Conservation (phyloP, 2,329 filamentous ascomycete species). For the Blastomyces emzantsi region DNA sequence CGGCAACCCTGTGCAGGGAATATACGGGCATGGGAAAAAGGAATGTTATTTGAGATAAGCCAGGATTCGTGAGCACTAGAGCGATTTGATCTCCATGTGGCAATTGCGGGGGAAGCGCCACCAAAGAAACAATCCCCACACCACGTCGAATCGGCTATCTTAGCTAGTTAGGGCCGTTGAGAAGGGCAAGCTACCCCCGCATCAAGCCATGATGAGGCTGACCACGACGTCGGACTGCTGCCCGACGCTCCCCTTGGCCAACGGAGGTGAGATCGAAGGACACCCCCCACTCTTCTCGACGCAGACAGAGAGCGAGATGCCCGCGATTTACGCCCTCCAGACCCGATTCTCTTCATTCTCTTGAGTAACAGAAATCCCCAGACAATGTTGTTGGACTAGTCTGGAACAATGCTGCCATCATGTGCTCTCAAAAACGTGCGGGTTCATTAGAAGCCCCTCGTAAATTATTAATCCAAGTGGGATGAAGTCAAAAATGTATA, state of each 20-base stretch:
- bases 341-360: neutral
- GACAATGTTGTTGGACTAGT: neutral
- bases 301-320: neutral
- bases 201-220: neutral
- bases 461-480: conserved; percentile 1
- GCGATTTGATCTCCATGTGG: neutral
- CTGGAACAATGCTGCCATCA: neutral
- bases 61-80: neutral
- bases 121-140: neutral
- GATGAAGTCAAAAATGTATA: neutral
- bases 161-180: neutral
- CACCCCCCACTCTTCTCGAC: neutral
- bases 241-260: neutral
- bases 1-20: neutral
- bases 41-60: neutral
- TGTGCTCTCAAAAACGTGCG: neutral
- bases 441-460: neutral
- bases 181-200: neutral
- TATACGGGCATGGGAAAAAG: neutral
- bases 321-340: neutral
- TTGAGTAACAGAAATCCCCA: conserved; percentile 2
- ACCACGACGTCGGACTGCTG: neutral
- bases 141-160: neutral
- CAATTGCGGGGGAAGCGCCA: neutral
- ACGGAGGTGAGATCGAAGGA: neutral